These are phyloP conservation scores for Ceratocystis smalleyi DNA, from an alignment of 2,329 filamentous ascomycete species.

Conservation along the genomic window DNA sequence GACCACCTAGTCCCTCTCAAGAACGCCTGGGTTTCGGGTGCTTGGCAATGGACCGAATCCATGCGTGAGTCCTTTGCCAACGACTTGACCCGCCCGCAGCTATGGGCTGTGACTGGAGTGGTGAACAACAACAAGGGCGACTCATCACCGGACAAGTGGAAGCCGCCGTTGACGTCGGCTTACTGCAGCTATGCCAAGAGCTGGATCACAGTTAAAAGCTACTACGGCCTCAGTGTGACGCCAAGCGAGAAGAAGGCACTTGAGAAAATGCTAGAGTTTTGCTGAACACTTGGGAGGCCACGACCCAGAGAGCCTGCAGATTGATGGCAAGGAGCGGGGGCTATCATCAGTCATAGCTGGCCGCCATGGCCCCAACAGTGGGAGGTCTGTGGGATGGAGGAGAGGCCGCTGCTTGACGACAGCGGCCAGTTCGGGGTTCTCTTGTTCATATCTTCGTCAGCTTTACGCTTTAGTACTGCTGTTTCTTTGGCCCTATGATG, in stretches of 20 bases:
- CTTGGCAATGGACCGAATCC: slow-evolving; percentile 53
- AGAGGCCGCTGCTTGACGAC: background rate
- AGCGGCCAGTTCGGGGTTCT: background rate
- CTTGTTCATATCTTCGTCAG: background rate
- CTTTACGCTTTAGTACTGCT: background rate
- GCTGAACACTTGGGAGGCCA: slow-evolving; percentile 26
- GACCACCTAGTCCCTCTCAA: slow-evolving; percentile 71
- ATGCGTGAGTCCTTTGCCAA: slow-evolving; percentile 58
- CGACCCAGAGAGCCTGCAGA: background rate
- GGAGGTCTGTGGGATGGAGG: too few relatives aligned
- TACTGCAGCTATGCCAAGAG: slow-evolving; percentile 64
- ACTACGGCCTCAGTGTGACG: slow-evolving; percentile 54
- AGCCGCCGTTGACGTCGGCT: slow-evolving; percentile 52
- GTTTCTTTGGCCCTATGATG: background rate
- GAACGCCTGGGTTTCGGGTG: slow-evolving; percentile 68
- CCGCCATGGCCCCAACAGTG: too few relatives aligned
- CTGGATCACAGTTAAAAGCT: slow-evolving; percentile 65
- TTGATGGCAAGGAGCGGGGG: background rate
- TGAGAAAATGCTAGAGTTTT: slow-evolving; percentile 47
- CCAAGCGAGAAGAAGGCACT: slow-evolving; percentile 56
- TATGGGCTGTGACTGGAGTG: slow-evolving; percentile 63
- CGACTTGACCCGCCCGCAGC: slow-evolving; percentile 58
- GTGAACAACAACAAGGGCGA: slow-evolving; percentile 65
- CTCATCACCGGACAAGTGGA: slow-evolving; percentile 57
- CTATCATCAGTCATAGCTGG: background rate